A percentile compares a stretch with the other conserved stretches of the same genome.
Conservation (phyloP, 2,329 filamentous ascomycete species). For the Blumeria hordei region DNA sequence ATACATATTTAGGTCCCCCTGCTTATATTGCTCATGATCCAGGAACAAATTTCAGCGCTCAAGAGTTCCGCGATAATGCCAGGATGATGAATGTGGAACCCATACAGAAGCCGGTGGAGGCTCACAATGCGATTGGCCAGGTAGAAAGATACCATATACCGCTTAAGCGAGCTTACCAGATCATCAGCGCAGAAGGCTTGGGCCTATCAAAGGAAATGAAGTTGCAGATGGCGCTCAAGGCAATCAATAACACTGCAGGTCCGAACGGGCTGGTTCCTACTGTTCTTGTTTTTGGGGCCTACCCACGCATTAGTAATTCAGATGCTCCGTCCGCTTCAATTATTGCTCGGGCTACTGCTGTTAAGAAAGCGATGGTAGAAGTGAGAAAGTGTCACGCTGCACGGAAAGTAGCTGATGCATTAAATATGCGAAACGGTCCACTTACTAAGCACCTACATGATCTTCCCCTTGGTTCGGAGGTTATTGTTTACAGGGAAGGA, state of each 20-base stretch:
- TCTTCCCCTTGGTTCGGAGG: neutral
- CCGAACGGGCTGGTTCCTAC: neutral
- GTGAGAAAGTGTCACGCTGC: neutral
- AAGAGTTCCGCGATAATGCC: neutral
- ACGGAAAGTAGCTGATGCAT: neutral
- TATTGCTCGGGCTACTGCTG: neutral
- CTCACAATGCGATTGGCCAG: neutral
- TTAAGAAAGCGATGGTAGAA: neutral
- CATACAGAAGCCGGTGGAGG: neutral
- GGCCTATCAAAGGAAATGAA: neutral
- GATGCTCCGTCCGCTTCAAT: neutral
- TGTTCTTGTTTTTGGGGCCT: neutral
- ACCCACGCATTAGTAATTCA: neutral
- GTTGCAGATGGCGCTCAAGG: neutral
- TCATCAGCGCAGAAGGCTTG: neutral
- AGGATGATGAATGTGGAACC: neutral
- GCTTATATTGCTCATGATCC: neutral
- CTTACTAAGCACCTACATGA: neutral
- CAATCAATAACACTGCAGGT: neutral
- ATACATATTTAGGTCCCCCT: neutral
- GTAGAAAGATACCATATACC: neutral
- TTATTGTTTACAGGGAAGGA: neutral
- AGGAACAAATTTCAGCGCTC: neutral
- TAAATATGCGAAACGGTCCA: neutral
- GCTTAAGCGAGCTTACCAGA: neutral